Base-by-base conservation (phyloP, 768 basidiomycete species). In the Plicaturopsis crispa region DNA sequence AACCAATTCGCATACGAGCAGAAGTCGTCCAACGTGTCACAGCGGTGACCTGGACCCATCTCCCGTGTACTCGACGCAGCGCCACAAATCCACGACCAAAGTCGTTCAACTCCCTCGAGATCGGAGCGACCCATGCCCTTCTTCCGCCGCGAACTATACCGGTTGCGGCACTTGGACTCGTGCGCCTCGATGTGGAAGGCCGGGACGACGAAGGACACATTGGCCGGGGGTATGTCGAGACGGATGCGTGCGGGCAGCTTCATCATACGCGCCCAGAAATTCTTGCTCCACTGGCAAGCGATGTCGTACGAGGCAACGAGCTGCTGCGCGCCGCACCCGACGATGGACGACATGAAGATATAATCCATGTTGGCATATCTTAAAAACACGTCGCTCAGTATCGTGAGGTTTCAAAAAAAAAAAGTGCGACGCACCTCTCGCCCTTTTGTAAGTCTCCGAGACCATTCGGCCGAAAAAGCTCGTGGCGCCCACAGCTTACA, bases 361-460 rank as follows among this genome's bases (percentile, higher is more conserved):
- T 52, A 65, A 35, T 65, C 61, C 49, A 63, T 64, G 42, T 64
- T 65, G 8, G 44, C 47, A 40, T 62, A 62, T 11, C 61, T 64
- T 33, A 14, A 21, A 7, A 38, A 24, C 23, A 34, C n/a, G 33
- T 24, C 18, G 35, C 31, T 26, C 33, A 35, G 16, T 33, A 17
- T 31, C 14, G 26, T 8, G 14, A 8, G 10, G 26, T 8, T 28
- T 8, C 26, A 14, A 28, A 28, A 14, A 14, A 14, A 19, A 14
- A 37, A 22, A 42, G 51, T 6, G 28, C 19, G 10, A 40, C 8
- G 8, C 40, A 61, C 62, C 54, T 34, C 42, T 60, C 60, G 2
- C 58, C 57, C 28, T 53, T 58, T 33, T 57, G 52, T 1, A 63
- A 38, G 40, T 63, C 60, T 0, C 52, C 57, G 20, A 55, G 42